Conservation (phyloP, 345 rosid genomes). For the Toxicodendron radicans region DNA sequence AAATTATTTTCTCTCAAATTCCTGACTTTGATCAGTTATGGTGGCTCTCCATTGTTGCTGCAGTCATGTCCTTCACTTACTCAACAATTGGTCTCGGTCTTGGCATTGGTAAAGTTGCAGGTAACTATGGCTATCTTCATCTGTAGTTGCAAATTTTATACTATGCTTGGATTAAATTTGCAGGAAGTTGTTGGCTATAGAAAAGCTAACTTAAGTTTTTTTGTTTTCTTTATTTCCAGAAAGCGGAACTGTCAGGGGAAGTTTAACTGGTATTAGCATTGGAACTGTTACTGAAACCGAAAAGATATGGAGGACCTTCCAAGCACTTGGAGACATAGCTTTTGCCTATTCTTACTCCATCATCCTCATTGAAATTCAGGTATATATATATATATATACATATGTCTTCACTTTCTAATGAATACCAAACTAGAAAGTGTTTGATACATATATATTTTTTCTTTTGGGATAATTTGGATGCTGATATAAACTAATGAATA, state of each 20-base stretch:
- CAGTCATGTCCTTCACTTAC: conserved; percentile 95
- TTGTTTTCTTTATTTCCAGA: conserved; percentile 19
- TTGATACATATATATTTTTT: neutral
- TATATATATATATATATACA: conserved; percentile 11
- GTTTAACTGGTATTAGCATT: conserved; percentile 68
- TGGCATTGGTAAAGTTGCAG: conserved; percentile 72
- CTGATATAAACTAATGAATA: neutral
- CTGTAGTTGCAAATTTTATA: neutral
- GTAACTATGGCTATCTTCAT: neutral
- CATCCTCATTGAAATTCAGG: conserved; percentile 91
- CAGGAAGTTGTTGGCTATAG: neutral
- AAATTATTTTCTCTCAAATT: conserved; percentile 71
- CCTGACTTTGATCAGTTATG: conserved; percentile 82
- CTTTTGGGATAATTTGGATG: neutral
- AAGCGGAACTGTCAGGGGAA: conserved; percentile 58
- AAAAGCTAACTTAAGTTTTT: neutral
- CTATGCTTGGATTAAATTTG: neutral
- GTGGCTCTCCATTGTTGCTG: conserved; percentile 92
- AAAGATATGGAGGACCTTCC: conserved; percentile 88
- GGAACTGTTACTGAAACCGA: conserved; percentile 52
- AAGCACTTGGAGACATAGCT: conserved; percentile 88
- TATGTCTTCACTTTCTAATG: too few relatives aligned
- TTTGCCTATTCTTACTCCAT: conserved; percentile 89
- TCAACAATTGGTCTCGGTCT: conserved; percentile 88
- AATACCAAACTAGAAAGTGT: too few relatives aligned